Evolutionary conservation across 345 rosid species (phyloP).

Genomic region (Acer campestre): DNA sequence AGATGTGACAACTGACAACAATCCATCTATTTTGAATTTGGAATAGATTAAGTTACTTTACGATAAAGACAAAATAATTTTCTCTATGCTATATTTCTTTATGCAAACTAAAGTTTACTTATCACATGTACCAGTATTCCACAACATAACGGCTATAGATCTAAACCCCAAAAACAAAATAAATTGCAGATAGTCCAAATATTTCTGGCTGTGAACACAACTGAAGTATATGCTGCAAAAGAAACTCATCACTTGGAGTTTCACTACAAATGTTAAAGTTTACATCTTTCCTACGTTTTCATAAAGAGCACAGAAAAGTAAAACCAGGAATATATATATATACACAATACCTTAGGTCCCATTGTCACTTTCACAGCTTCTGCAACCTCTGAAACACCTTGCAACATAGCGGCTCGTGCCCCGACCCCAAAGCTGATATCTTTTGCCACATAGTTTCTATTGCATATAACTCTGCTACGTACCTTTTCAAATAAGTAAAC

Average conservation of each 20-base stretch:
- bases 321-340: neutral
- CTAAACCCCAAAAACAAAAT: neutral
- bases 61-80: too few relatives aligned
- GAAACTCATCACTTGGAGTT: too few relatives aligned
- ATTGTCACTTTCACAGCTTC: constrained; percentile 95
- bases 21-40: neutral
- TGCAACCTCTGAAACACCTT: constrained; percentile 91
- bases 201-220: neutral
- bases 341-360: constrained; percentile 81
- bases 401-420: constrained; percentile 87
- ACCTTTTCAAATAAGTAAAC: constrained; percentile 42
- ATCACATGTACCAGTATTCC: neutral
- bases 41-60: neutral
- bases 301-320: neutral
- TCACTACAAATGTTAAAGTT: neutral
- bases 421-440: constrained; percentile 82
- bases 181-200: neutral
- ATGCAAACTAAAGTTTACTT: neutral
- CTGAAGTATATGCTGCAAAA: neutral
- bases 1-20: neutral
- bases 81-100: neutral
- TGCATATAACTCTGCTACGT: constrained; percentile 45
- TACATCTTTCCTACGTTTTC: neutral
- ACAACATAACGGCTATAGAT: neutral
- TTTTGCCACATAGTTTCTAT: constrained; percentile 81